Evolutionary conservation across 441 rosid species (phyloP).

Genomic region (Adansonia grandidieri): DNA sequence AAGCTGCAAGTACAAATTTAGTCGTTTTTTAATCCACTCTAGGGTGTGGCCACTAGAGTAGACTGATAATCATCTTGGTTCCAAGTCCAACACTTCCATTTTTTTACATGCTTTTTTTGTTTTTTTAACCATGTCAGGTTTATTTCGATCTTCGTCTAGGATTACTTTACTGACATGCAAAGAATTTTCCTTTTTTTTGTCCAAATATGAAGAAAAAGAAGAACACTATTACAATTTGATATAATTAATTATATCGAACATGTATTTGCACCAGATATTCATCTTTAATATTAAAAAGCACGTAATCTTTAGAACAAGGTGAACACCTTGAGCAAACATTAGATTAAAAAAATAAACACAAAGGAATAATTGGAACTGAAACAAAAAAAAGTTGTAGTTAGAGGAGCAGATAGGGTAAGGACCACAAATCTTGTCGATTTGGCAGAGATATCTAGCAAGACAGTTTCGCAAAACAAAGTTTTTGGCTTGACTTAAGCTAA

Average conservation of each 20-base stretch:
- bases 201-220: neutral
- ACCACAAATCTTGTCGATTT: conserved; percentile 10
- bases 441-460: neutral
- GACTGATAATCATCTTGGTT: neutral
- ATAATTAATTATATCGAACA: no score
- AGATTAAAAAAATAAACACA: neutral
- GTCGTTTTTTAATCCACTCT: neutral
- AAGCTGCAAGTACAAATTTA: neutral
- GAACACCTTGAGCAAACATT: neutral
- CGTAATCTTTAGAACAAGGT: neutral
- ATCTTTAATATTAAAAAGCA: neutral
- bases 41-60: neutral
- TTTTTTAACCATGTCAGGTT: neutral
- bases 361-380: neutral
- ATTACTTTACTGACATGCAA: neutral
- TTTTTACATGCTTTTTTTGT: no score
- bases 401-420: neutral
- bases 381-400: neutral
- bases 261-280: no score
- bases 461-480: neutral
- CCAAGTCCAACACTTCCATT: neutral
- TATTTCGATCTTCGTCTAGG: neutral
- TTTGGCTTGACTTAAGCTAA: neutral
- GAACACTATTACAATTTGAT: no score
- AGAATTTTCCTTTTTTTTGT: neutral